phyloP scores from a whole-genome alignment of 163 green algal species.

The Chlorella variabilis region DNA sequence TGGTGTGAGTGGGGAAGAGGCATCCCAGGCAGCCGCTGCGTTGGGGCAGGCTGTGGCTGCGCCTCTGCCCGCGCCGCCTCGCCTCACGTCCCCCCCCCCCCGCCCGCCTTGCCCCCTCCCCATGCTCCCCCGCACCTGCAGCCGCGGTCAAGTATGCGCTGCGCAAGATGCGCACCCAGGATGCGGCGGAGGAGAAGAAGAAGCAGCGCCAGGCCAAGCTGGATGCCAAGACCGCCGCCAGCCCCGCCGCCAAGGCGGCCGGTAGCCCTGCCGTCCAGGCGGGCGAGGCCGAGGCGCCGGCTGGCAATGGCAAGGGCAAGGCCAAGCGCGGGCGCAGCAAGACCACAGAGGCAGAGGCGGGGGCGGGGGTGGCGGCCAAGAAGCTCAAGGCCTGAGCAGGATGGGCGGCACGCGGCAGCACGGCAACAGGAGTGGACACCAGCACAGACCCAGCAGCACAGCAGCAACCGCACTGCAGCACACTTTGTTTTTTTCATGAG shows the following conservation, averaged over 20 bases:
- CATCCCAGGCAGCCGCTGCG: no score
- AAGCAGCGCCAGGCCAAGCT: conserved; percentile 47
- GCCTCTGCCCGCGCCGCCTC: no score
- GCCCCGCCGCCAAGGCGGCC: not conserved
- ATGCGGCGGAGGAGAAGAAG: conserved; percentile 43
- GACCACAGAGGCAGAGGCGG: not conserved
- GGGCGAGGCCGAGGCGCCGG: not conserved
- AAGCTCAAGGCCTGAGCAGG: conserved; percentile 39
- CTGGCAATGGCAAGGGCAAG: conserved; percentile 4
- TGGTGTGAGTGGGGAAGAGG: no score
- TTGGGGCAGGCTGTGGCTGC: no score
- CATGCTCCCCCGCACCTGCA: no score
- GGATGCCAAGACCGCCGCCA: not conserved
- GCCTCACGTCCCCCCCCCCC: no score
- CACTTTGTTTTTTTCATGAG: no score
- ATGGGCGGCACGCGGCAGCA: no score
- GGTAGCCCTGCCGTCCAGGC: not conserved
- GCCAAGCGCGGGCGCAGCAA: not conserved
- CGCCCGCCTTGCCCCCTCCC: no score
- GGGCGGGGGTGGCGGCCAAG: conserved; percentile 18
- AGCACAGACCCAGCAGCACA: not conserved
- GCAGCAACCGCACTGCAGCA: not conserved
- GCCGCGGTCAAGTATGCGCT: conserved; percentile 44
- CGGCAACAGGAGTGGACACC: no score
- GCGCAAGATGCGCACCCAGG: conserved; percentile 39